Percentiles rank a stretch among this genome's conserved stretches.
These are phyloP conservation scores for Lanmaoa pseudosensibilis DNA, from an alignment of 768 basidiomycete species.

Conservation along the genomic window DNA sequence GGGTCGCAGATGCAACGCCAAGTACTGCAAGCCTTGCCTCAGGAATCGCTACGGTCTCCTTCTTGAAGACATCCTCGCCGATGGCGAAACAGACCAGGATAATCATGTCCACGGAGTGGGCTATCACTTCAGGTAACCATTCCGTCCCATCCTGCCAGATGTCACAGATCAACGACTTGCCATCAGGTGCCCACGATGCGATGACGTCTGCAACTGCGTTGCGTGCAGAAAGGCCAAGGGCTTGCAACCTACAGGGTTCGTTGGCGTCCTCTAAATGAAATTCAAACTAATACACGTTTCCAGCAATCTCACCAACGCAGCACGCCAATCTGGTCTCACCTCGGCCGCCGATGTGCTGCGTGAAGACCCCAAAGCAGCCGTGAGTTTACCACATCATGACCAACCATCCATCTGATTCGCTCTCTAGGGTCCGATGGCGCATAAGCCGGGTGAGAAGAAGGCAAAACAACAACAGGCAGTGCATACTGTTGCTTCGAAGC, in stretches of 20 bases:
- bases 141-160: slow-evolving; percentile 5
- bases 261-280: slow-evolving; percentile 1
- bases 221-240: slow-evolving; percentile 65
- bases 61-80: slow-evolving; percentile 44
- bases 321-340: slow-evolving; percentile 38
- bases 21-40: slow-evolving; percentile 67
- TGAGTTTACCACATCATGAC: slow-evolving; percentile 14
- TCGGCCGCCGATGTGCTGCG: slow-evolving; percentile 41
- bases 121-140: slow-evolving; percentile 55
- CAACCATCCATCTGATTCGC: slow-evolving; percentile 8
- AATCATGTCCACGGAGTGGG: slow-evolving; percentile 32
- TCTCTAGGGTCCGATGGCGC: slow-evolving; percentile 30
- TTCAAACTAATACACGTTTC: slow-evolving; percentile 8
- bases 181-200: slow-evolving; percentile 67
- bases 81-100: slow-evolving; percentile 30
- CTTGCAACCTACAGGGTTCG: slow-evolving; percentile 59
- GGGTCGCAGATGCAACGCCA: slow-evolving; percentile 49
- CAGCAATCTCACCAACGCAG: slow-evolving; percentile 41
- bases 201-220: slow-evolving; percentile 65
- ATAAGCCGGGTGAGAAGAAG: slow-evolving; percentile 24
- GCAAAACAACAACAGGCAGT: slow-evolving; percentile 8
- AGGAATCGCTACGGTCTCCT: slow-evolving; percentile 59
- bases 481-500: slow-evolving; percentile 3
- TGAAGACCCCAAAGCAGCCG: slow-evolving; percentile 34
- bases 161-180: slow-evolving; percentile 14